These are phyloP conservation scores for Sarocladium brachiariae DNA, from an alignment of 2,329 filamentous ascomycete genomes.

Conservation along the genomic window DNA sequence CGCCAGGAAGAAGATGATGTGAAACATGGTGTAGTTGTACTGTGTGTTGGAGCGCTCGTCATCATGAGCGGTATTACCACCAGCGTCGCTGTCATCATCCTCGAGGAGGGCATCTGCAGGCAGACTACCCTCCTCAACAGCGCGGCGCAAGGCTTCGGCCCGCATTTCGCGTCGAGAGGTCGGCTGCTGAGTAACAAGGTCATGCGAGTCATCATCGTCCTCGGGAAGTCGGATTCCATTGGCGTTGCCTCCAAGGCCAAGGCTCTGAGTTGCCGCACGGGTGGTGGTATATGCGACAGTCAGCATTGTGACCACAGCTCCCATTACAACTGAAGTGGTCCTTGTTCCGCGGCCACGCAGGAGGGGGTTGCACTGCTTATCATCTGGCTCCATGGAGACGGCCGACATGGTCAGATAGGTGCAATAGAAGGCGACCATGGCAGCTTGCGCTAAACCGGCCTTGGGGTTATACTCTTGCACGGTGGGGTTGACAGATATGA, in stretches of 20 bases:
- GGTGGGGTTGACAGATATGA: conserved; percentile 80
- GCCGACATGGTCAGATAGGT: conserved; percentile 98
- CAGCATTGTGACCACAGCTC: conserved; percentile 91
- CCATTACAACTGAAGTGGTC: conserved; percentile 84
- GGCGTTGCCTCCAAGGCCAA: conserved; percentile 58
- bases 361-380: conserved; percentile 89
- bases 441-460: conserved; percentile 91
- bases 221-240: conserved; percentile 51
- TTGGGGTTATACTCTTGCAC: conserved; percentile 90
- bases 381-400: conserved; percentile 95
- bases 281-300: conserved; percentile 98
- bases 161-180: conserved; percentile 80
- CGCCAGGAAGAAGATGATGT: conserved; percentile 94
- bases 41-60: conserved; percentile 86
- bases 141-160: conserved; percentile 80
- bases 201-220: conserved; percentile 76
- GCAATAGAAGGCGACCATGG: conserved; percentile 96
- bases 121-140: conserved; percentile 85
- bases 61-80: conserved; percentile 61
- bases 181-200: conserved; percentile 81
- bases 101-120: conserved; percentile 84
- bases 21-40: conserved; percentile 95
- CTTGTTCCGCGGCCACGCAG: conserved; percentile 79
- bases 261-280: conserved; percentile 83
- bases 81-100: conserved; percentile 59